phyloP scores from a whole-genome alignment of 2,329 filamentous ascomycete species.

The Pseudodiploospora longispora region DNA sequence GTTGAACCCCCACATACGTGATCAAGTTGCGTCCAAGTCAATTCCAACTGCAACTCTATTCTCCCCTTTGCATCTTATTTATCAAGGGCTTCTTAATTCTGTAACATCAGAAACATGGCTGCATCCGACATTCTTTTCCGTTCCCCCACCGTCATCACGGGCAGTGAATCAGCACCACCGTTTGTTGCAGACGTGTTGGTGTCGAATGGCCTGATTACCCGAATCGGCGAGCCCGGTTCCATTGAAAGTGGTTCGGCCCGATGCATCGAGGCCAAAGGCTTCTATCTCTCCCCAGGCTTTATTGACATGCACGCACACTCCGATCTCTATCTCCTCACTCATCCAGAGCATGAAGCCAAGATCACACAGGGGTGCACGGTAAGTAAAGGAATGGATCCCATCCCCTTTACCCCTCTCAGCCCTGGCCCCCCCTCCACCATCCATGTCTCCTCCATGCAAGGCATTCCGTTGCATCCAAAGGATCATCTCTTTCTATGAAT shows the following conservation, averaged over 20 bases:
- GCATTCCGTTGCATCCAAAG: not conserved
- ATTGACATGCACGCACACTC: conserved; percentile 19
- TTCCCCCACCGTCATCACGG: conserved; percentile 14
- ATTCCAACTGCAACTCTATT: too few species aligned
- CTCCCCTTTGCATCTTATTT: too few species aligned
- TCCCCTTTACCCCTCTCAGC: too few species aligned
- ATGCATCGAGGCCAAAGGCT: conserved; percentile 12
- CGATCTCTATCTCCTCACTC: conserved; percentile 16
- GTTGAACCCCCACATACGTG: too few species aligned
- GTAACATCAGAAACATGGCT: not conserved
- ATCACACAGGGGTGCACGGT: conserved; percentile 18
- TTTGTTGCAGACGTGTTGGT: conserved; percentile 16
- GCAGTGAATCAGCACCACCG: conserved; percentile 12
- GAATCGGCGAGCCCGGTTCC: conserved; percentile 11
- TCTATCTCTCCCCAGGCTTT: conserved; percentile 15
- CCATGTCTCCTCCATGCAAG: not conserved
- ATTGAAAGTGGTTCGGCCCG: conserved; percentile 8
- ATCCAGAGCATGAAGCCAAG: conserved; percentile 16
- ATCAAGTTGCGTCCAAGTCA: conserved; percentile 11
- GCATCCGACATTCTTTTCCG: conserved; percentile 11
- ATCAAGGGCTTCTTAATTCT: too few species aligned
- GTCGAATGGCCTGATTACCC: conserved; percentile 11
- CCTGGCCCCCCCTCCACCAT: too few species aligned
- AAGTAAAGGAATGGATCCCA: not conserved
- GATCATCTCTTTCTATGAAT: too few species aligned